Conservation (phyloP, 2,329 filamentous ascomycete genomes). For the Calonectria leucothoes region DNA sequence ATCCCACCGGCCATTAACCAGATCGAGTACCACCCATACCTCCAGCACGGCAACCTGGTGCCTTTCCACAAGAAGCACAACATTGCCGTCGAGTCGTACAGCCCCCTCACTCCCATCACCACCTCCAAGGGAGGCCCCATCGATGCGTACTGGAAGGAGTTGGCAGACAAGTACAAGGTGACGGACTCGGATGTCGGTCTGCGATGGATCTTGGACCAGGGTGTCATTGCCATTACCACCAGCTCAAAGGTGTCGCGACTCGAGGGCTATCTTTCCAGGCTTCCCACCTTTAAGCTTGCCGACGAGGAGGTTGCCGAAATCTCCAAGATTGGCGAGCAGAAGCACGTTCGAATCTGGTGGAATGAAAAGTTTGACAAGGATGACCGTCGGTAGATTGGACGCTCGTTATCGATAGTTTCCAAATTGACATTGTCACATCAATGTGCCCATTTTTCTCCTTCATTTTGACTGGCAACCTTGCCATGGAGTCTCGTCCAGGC, state of each 20-base stretch:
- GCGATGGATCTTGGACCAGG: conserved; percentile 71
- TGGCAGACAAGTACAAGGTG: conserved; percentile 70
- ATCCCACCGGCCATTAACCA: conserved; percentile 79
- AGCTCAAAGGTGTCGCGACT: conserved; percentile 69
- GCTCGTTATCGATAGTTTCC: background rate
- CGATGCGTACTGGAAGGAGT: conserved; percentile 59
- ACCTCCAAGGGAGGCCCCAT: conserved; percentile 64
- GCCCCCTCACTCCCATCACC: conserved; percentile 63
- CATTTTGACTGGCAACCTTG: too few relatives aligned
- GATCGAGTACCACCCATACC: conserved; percentile 83
- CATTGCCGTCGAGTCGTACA: conserved; percentile 69
- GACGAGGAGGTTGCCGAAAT: conserved; percentile 69
- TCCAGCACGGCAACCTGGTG: conserved; percentile 72
- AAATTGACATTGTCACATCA: background rate
- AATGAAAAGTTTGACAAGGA: conserved; percentile 61
- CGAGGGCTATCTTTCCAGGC: conserved; percentile 61
- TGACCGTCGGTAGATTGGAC: conserved; percentile 55
- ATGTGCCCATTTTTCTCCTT: background rate
- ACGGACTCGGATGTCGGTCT: conserved; percentile 66
- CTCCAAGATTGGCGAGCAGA: conserved; percentile 64
- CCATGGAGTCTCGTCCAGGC: too few relatives aligned
- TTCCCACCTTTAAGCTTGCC: conserved; percentile 68
- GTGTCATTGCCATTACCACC: conserved; percentile 69
- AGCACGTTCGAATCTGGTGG: conserved; percentile 73
- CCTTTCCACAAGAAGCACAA: conserved; percentile 66